These are phyloP conservation scores for Flagelloscypha sp. DNA, from an alignment of 768 basidiomycete species.

Conservation along the genomic window DNA sequence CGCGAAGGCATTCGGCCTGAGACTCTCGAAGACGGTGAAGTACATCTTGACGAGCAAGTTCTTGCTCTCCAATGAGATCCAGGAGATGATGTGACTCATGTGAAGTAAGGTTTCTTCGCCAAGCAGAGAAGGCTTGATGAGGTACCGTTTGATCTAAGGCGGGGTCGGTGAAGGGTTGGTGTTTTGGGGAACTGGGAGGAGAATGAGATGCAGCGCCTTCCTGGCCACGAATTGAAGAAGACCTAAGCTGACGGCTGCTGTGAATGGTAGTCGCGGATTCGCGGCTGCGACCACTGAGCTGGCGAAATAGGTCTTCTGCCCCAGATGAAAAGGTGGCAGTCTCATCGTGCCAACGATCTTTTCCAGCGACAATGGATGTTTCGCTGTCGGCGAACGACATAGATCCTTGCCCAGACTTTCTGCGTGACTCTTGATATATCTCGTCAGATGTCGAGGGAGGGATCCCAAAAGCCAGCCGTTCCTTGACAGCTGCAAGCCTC, in stretches of 20 bases:
- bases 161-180: conserved; percentile 6
- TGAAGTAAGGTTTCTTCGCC: conserved; percentile 24
- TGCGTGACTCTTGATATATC: conserved; percentile 11
- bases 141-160: background rate
- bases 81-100: conserved; percentile 27
- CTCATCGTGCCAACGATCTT: conserved; percentile 34
- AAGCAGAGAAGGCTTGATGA: conserved; percentile 11
- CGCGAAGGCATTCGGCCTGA: conserved; percentile 61
- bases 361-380: conserved; percentile 32
- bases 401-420: conserved; percentile 8
- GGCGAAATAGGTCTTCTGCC: conserved; percentile 39
- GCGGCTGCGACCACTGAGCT: no score
- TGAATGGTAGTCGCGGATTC: no score
- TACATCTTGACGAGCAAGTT: conserved; percentile 56
- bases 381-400: conserved; percentile 39
- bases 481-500: conserved; percentile 31
- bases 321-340: no score
- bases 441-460: conserved; percentile 35
- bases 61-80: conserved; percentile 35
- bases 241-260: no score
- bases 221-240: no score
- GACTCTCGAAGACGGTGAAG: conserved; percentile 62
- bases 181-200: no score
- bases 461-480: conserved; percentile 46
- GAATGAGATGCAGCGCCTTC: no score